Conservation (phyloP, 495 filamentous ascomycete genomes). For the Talaromyces thailandensis region DNA sequence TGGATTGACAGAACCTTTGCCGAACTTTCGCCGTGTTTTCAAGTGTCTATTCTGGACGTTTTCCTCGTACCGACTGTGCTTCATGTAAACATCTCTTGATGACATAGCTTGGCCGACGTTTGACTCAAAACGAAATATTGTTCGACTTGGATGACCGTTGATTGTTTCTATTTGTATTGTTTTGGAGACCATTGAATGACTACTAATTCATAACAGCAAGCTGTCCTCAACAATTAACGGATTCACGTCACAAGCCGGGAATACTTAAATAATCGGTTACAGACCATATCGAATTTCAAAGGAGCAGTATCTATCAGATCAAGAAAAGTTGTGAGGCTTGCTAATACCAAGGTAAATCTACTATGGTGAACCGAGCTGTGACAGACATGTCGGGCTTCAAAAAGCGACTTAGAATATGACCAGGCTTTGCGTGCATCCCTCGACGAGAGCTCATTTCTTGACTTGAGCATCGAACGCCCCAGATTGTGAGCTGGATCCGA, state of each 20-base stretch:
- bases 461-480: not conserved
- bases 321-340: not conserved
- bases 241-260: not conserved
- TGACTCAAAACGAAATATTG: not conserved
- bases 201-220: not conserved
- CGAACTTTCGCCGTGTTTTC: not conserved
- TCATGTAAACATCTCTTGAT: too few relatives aligned
- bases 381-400: not conserved
- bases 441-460: not conserved
- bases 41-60: too few relatives aligned
- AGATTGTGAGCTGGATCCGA: too few relatives aligned
- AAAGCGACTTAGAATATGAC: not conserved
- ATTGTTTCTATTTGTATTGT: not conserved
- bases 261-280: not conserved
- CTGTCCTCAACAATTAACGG: not conserved
- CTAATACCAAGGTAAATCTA: not conserved
- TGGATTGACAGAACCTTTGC: not conserved
- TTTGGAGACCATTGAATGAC: not conserved
- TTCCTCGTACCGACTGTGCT: too few relatives aligned
- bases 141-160: not conserved
- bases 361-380: not conserved
- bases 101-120: not conserved
- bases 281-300: too few relatives aligned
- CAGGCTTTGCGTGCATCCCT: not conserved
- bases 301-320: not conserved